Percentiles rank a stretch among this genome's conserved stretches.
phyloP scores from a whole-genome alignment of 2,329 filamentous ascomycete genomes.

The Keithomyces neogunnii region DNA sequence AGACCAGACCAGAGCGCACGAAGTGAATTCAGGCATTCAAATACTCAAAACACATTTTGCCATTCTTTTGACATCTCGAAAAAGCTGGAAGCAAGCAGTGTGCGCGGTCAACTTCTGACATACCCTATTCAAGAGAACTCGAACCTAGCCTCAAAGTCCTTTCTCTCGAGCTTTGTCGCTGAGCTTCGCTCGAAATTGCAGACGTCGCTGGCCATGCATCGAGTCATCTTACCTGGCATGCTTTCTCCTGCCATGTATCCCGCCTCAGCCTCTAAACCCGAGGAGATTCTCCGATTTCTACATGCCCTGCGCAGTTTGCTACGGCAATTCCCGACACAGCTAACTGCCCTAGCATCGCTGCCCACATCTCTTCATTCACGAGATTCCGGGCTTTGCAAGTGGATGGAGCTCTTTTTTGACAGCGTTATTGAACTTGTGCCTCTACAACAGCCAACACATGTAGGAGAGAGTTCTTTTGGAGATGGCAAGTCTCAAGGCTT shows the following conservation, averaged over 20 bases:
- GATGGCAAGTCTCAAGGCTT: constrained; percentile 75
- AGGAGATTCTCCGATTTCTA: constrained; percentile 70
- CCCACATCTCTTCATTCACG: constrained; percentile 76
- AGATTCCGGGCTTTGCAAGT: constrained; percentile 65
- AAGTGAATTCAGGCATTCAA: constrained; percentile 13
- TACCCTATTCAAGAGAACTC: constrained; percentile 38
- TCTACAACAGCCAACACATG: constrained; percentile 47
- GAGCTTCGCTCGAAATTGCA: constrained; percentile 47
- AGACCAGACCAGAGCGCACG: constrained; percentile 5
- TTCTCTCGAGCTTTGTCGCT: constrained; percentile 55
- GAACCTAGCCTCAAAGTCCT: constrained; percentile 14
- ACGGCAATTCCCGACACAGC: constrained; percentile 52
- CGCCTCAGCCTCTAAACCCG: constrained; percentile 58
- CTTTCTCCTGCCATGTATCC: constrained; percentile 82
- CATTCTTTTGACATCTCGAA: constrained; percentile 67
- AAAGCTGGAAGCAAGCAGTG: constrained; percentile 42
- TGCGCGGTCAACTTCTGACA: constrained; percentile 39
- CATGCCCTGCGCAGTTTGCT: constrained; percentile 70
- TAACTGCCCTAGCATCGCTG: constrained; percentile 68
- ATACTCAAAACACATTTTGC: constrained; percentile 43
- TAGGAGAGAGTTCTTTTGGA: constrained; percentile 45
- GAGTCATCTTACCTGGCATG: constrained; percentile 75
- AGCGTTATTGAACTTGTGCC: constrained; percentile 79
- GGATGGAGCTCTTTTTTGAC: constrained; percentile 79
- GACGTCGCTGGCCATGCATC: constrained; percentile 58